Conservation (phyloP, 1,139 yeast species). For the Insectozyma bohioensis region DNA sequence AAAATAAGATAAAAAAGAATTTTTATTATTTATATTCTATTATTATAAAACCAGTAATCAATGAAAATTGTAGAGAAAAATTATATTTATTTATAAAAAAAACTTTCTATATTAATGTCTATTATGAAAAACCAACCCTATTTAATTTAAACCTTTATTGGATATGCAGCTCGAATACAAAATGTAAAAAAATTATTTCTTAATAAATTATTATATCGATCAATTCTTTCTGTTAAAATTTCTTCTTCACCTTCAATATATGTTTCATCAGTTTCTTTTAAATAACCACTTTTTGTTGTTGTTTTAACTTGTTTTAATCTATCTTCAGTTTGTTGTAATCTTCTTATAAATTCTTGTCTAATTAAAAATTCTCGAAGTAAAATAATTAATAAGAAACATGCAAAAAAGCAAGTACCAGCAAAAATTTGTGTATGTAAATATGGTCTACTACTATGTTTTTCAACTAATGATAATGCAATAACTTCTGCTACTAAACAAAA, state of each 20-base stretch:
- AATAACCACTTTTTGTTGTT: slow-evolving; percentile 11
- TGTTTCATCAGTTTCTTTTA: slow-evolving; percentile 8
- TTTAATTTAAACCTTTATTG: slow-evolving; percentile 21
- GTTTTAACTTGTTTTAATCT: slow-evolving; percentile 5
- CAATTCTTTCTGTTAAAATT: slow-evolving; percentile 20
- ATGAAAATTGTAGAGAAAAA: no score
- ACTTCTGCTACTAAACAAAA: slow-evolving; percentile 50
- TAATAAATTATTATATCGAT: slow-evolving; percentile 21
- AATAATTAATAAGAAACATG: slow-evolving; percentile 26
- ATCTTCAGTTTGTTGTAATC: slow-evolving; percentile 11
- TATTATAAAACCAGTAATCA: no score
- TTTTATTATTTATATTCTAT: no score
- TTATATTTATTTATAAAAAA: no score
- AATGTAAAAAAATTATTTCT: slow-evolving; percentile 11
- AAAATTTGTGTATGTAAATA: slow-evolving; percentile 61
- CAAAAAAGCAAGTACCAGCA: slow-evolving; percentile 50
- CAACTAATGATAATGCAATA: slow-evolving; percentile 46
- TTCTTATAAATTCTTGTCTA: slow-evolving; percentile 16
- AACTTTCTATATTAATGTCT: no score
- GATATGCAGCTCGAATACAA: slow-evolving; percentile 24
- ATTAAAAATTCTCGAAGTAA: slow-evolving; percentile 34
- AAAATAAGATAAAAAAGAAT: slow-evolving; percentile 6
- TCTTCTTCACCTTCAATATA: slow-evolving; percentile 14
- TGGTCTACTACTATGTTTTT: slow-evolving; percentile 34
- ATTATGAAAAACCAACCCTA: no score